Conservation (phyloP, 2,329 filamentous ascomycete genomes). For the Trichoderma brevicompactum region DNA sequence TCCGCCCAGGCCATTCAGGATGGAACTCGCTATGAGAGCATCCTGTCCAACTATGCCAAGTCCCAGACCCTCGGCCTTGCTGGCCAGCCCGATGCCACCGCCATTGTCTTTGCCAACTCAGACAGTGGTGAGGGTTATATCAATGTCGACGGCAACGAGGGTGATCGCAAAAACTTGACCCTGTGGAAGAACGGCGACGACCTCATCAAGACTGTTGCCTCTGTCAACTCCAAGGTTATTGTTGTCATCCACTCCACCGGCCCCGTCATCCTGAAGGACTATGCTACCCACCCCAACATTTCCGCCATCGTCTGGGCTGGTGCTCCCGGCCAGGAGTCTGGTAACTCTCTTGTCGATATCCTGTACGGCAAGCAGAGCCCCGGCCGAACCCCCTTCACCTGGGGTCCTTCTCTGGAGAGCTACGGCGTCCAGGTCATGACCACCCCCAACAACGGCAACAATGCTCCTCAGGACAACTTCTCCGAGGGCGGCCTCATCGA, state of each 20-base stretch:
- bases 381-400: constrained; percentile 79
- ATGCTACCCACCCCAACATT: constrained; percentile 75
- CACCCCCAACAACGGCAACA: constrained; percentile 68
- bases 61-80: constrained; percentile 64
- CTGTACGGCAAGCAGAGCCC: constrained; percentile 82
- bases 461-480: constrained; percentile 73
- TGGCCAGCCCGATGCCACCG: constrained; percentile 64
- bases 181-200: constrained; percentile 83
- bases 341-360: constrained; percentile 78
- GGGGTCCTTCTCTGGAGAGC: constrained; percentile 68
- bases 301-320: constrained; percentile 85
- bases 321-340: constrained; percentile 81
- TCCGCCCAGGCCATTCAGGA: constrained; percentile 65
- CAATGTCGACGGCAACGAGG: constrained; percentile 77
- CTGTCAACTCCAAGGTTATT: constrained; percentile 83
- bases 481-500: constrained; percentile 81
- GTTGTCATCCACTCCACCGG: constrained; percentile 88
- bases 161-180: constrained; percentile 91
- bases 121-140: constrained; percentile 88
- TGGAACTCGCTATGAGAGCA: constrained; percentile 64
- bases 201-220: constrained; percentile 79
- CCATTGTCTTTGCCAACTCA: constrained; percentile 90
- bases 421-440: constrained; percentile 73
- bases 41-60: constrained; percentile 68
- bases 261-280: constrained; percentile 75